Percentiles rank a stretch among this genome's conserved stretches.
phyloP scores from a whole-genome alignment of 805 yeast species.

The Hanseniaspora hatyaiensis region DNA sequence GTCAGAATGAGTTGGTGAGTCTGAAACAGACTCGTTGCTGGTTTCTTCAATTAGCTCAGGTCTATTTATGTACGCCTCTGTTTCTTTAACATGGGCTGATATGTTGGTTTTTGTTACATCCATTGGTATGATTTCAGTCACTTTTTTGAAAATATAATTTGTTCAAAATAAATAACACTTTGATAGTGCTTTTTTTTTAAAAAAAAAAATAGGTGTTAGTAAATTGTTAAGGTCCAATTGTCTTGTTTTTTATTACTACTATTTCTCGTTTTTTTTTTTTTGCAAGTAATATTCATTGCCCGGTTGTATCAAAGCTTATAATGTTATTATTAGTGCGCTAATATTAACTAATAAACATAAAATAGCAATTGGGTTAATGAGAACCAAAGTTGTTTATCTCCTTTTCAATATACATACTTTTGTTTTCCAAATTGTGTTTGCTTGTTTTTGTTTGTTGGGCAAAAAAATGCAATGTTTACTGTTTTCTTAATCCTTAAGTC shows the following conservation, averaged over 20 bases:
- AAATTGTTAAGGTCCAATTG: background rate
- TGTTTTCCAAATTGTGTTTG: background rate
- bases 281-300: no score
- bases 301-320: no score
- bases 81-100: background rate
- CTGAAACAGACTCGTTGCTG: background rate
- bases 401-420: no score
- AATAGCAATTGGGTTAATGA: no score
- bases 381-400: no score
- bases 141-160: background rate
- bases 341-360: no score
- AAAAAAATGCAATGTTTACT: background rate
- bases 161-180: background rate
- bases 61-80: background rate
- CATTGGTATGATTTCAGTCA: constrained; percentile 1
- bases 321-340: no score
- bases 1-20: constrained; percentile 5
- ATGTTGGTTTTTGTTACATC: background rate
- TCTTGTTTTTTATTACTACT: background rate
- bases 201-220: background rate
- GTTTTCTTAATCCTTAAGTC: background rate
- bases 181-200: background rate
- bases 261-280: no score
- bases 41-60: background rate
- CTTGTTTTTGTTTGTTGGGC: background rate